Conservation (phyloP, 176 grass and related monocot genomes). For the Aegilops umbellulata region DNA sequence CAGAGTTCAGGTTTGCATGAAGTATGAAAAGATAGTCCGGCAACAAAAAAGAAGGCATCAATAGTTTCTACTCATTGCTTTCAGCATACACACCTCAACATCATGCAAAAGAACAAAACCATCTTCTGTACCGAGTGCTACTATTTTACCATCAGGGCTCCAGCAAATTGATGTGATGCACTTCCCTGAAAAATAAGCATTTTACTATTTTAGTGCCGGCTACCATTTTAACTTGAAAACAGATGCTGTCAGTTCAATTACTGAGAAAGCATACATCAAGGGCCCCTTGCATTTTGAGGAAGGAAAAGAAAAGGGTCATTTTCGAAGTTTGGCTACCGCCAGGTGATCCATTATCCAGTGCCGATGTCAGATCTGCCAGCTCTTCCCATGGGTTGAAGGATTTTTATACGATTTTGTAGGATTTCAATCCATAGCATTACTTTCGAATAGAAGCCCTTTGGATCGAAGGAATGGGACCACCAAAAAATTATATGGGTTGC, state of each 20-base stretch:
- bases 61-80: neutral
- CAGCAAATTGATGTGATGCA: slow-evolving; percentile 90
- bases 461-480: neutral
- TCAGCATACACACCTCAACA: slow-evolving; percentile 68
- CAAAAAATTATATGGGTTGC: neutral
- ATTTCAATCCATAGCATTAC: neutral
- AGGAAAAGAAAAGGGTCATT: too few relatives aligned
- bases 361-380: too few relatives aligned
- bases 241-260: neutral
- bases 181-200: slow-evolving; percentile 55
- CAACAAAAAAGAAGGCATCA: neutral
- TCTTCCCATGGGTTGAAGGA: neutral
- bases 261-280: slow-evolving; percentile 12
- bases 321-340: too few relatives aligned
- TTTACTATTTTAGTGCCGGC: slow-evolving; percentile 32
- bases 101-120: slow-evolving; percentile 89
- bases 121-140: slow-evolving; percentile 87
- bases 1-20: slow-evolving; percentile 3
- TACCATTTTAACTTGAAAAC: slow-evolving; percentile 16
- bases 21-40: neutral
- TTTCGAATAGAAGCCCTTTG: neutral
- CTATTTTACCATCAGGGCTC: slow-evolving; percentile 93
- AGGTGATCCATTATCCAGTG: too few relatives aligned
- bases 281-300: neutral
- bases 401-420: neutral